phyloP scores from a whole-genome alignment of 1,284 basidiomycete species.

The Papiliotrema terrestris region DNA sequence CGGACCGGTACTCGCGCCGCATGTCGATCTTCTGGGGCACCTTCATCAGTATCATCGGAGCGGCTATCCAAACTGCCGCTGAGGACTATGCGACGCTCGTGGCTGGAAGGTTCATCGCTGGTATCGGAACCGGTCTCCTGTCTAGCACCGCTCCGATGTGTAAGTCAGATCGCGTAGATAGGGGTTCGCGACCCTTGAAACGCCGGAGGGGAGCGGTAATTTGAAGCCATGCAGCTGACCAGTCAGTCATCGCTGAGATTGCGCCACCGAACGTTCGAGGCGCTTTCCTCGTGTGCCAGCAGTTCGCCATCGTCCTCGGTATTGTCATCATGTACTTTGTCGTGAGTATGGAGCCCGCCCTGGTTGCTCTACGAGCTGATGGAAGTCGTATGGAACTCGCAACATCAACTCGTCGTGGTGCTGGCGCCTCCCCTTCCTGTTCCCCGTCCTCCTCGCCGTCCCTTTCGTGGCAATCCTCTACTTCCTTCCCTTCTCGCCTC shows the following conservation, averaged over 20 bases:
- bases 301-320: conserved; percentile 66
- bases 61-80: conserved; percentile 30
- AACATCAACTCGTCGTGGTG: conserved; percentile 9
- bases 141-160: conserved; percentile 46
- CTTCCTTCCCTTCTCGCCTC: conserved; percentile 54
- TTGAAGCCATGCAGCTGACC: no score
- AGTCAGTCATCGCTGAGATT: conserved; percentile 34
- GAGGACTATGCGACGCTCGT: conserved; percentile 20
- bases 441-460: conserved; percentile 62
- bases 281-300: conserved; percentile 70
- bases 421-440: conserved; percentile 67
- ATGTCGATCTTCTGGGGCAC: conserved; percentile 21
- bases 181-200: no score
- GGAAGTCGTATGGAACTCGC: not conserved
- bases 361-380: no score
- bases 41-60: conserved; percentile 28
- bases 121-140: conserved; percentile 34
- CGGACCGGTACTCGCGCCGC: conserved; percentile 31
- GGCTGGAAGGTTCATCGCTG: conserved; percentile 29
- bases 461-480: conserved; percentile 31
- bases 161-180: no score
- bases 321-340: conserved; percentile 15
- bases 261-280: conserved; percentile 57
- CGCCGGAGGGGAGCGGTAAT: no score
- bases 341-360: no score